Evolutionary conservation across 306 rosid species (phyloP).

Genomic region (Canavalia ensiformis): DNA sequence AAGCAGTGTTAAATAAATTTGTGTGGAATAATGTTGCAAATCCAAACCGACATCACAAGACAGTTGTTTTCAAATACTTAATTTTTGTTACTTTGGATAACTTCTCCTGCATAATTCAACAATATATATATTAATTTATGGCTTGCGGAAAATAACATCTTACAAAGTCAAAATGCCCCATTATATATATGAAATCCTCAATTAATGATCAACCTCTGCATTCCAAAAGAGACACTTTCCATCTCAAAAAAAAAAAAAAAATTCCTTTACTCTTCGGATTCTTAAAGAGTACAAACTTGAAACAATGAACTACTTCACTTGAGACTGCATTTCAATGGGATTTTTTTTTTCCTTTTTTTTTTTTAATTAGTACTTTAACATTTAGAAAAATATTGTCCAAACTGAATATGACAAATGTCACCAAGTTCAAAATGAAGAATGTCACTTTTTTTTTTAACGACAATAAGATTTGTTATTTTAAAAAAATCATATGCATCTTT

Average conservation of each 20-base stretch:
- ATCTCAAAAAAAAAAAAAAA: background rate
- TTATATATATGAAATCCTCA: background rate
- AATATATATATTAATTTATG: background rate
- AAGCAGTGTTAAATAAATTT: background rate
- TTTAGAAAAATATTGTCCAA: background rate
- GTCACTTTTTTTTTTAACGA: background rate
- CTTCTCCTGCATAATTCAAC: background rate
- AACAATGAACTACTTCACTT: background rate
- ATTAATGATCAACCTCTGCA: background rate
- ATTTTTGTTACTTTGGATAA: background rate
- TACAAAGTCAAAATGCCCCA: conserved; percentile 11
- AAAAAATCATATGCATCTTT: too few species aligned
- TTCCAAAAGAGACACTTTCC: background rate
- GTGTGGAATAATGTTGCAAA: background rate
- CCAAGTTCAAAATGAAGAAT: background rate
- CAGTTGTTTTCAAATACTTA: conserved; percentile 3
- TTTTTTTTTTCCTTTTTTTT: too few species aligned
- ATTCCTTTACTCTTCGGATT: background rate
- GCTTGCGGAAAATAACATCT: background rate
- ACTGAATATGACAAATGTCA: background rate
- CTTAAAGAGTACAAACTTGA: conserved; percentile 1
- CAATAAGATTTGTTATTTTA: background rate
- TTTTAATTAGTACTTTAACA: background rate
- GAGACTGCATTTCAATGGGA: background rate
- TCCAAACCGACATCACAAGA: background rate